phyloP scores from a whole-genome alignment of 257 asterid species.

The Scutellaria barbata region DNA sequence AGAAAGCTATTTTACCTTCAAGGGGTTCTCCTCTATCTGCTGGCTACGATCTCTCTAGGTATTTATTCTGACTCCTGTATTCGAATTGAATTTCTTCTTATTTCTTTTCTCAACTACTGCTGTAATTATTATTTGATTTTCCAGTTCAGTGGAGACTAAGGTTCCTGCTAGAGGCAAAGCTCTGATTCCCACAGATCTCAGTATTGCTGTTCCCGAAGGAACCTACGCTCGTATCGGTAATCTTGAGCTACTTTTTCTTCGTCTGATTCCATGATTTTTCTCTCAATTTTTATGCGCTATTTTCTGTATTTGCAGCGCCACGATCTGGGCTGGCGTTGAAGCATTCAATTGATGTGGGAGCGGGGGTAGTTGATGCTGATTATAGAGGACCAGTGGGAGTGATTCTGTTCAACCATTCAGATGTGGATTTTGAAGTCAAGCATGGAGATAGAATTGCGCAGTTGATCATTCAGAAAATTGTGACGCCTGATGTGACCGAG shows the following conservation, averaged over 20 bases:
- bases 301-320: slow-evolving; percentile 53
- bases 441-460: slow-evolving; percentile 32
- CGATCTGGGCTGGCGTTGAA: slow-evolving; percentile 89
- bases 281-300: neutral
- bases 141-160: slow-evolving; percentile 62
- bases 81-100: too few species aligned
- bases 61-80: neutral
- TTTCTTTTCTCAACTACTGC: neutral
- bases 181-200: slow-evolving; percentile 77
- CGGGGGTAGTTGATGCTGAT: slow-evolving; percentile 94
- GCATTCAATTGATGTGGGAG: slow-evolving; percentile 84
- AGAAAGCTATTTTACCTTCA: slow-evolving; percentile 60
- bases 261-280: neutral
- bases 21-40: slow-evolving; percentile 63
- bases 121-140: neutral
- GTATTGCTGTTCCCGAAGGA: slow-evolving; percentile 79
- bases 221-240: slow-evolving; percentile 89
- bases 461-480: slow-evolving; percentile 29
- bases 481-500: slow-evolving; percentile 44
- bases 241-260: neutral
- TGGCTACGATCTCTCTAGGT: slow-evolving; percentile 72
- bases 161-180: slow-evolving; percentile 89
- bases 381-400: slow-evolving; percentile 66
- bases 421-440: slow-evolving; percentile 31
- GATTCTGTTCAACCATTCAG: slow-evolving; percentile 45